Evolutionary conservation across 2,329 filamentous ascomycete species (phyloP), one percentile per base, ranked within the genome.

Genomic region (Colletotrichum cereale): DNA sequence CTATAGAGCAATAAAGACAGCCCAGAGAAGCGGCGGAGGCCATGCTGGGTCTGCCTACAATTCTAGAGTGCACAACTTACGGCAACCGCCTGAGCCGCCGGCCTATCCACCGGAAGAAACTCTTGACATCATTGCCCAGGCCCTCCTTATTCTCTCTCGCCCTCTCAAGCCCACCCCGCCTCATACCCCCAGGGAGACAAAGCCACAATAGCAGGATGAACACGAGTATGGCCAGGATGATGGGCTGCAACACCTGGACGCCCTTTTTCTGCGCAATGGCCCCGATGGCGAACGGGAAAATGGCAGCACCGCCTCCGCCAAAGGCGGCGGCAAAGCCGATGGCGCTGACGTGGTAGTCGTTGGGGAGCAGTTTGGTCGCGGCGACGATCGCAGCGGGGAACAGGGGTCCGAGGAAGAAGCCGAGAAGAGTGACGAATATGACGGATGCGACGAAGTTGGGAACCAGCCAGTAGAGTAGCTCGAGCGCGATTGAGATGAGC

Each of bases 281-380:
- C 3, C 92, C 92, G 0, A 93, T 89, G 0, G 87, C 87, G 85
- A 94, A 84, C 56, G 92, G 85, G 80, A 93, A 79, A 21, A 91
- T 76, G 1, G 92, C 91, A 1, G 91, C 93, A 0, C 94, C 94
- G 2, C 87, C 88, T 0, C 92, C 91, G 3, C 94, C 94, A 79
- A 96, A 90, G 0, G 93, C 93, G 0, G 92, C 90, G 0, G 92
- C 91, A 76, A 97, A 96, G 0, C 94, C 93, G 73, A 97, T 93
- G 0, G 91, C 90, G n/a, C 88, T 89, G 52, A 96, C 92, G 76
- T 97, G 94, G 34, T 94, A 83, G 71, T 93, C 87, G 48, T 85
- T 86, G 0, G 93, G 93, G 1, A 97, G 84, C 5, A 96, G 84
- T 75, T 93, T 95, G 0, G 92, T 94, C 5, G 90, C 89, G 1